These are phyloP conservation scores for Globisporangium megalacanthum DNA, from an alignment of 352 stramenopile species.

Conservation along the genomic window DNA sequence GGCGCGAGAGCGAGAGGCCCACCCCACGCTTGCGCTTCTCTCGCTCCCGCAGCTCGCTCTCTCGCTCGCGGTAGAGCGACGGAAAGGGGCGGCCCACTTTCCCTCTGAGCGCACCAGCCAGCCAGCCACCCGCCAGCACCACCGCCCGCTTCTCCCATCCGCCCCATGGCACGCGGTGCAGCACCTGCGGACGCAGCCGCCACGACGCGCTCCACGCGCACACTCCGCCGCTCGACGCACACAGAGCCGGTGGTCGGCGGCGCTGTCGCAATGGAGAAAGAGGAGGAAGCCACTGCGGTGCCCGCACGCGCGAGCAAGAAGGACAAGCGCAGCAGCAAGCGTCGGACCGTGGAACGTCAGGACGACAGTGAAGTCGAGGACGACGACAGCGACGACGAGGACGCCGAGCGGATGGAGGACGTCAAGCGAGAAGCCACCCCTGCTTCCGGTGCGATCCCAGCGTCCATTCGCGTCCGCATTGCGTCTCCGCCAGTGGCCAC, in stretches of 20 bases:
- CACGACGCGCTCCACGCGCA: neutral
- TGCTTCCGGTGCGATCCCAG: neutral
- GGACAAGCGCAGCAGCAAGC: conserved; percentile 2
- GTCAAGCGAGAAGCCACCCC: neutral
- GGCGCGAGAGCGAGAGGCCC: too few relatives aligned
- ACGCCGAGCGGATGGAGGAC: neutral
- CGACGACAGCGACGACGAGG: neutral
- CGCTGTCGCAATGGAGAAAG: neutral
- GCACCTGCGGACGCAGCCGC: neutral
- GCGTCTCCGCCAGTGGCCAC: neutral
- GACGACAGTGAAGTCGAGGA: too few relatives aligned
- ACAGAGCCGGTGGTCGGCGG: neutral
- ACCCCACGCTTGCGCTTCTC: too few relatives aligned
- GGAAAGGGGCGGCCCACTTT: too few relatives aligned
- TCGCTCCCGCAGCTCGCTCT: too few relatives aligned
- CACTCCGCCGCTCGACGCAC: neutral
- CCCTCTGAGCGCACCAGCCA: too few relatives aligned
- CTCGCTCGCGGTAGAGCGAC: too few relatives aligned
- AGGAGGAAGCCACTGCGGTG: too few relatives aligned
- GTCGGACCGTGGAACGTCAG: neutral
- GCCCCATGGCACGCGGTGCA: neutral
- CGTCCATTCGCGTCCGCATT: conserved; percentile 7
- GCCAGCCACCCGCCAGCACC: too few relatives aligned
- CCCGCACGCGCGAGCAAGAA: neutral
- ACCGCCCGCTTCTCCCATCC: too few relatives aligned